Evolutionary conservation across 768 basidiomycete genomes (phyloP), one percentile per base, ranked within the genome.

Genomic region (Boletus vermiculosoides): DNA sequence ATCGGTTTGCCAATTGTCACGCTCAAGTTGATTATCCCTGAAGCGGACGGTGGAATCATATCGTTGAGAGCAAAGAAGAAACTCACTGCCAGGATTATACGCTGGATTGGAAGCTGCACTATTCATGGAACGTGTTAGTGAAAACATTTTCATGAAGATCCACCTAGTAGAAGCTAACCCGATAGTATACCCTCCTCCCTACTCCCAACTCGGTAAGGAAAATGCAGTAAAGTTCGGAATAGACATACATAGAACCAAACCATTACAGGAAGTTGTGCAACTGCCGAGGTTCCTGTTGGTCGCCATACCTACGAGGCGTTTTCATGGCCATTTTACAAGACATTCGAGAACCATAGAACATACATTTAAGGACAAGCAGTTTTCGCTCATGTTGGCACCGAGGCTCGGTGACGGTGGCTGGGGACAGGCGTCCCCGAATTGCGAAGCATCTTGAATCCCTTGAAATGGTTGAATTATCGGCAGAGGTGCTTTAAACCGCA

Each of bases 401-500:
- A 81, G 65, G 25, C 48, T 62, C 4, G 59, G 34, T 10, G 57
- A 62, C 11, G 74, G 65, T 11, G 75, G 75, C 55, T 84, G 84
- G 22, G 81, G 82, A 63, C 83, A 86, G 2, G 81, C 82, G 57
- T 81, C 74, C 0, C 83, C 82, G 56, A 85, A 85, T 9, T 63
- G 51, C 13, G 77, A 75, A 13, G 85, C 81, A 55, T 79, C 65
- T 36, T 73, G 67, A 2, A 82, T 56, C 0, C 55, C 71, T 12
- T 52, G 61, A 0, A 71, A 69, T 1, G 67, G 57, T 30, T 59
- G 62, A 18, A 70, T 69, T 54, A 83, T 74, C 4, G 73, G 65
- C 0, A 78, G 72, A 3, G 86, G 84, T 0, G 80, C 77, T 57
- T 80, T 81, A 70, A 88, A 85, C 3, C 85, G 78, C 44, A 86